Evolutionary conservation across 306 rosid genomes (phyloP).

Genomic region (Erythrophleum fordii): DNA sequence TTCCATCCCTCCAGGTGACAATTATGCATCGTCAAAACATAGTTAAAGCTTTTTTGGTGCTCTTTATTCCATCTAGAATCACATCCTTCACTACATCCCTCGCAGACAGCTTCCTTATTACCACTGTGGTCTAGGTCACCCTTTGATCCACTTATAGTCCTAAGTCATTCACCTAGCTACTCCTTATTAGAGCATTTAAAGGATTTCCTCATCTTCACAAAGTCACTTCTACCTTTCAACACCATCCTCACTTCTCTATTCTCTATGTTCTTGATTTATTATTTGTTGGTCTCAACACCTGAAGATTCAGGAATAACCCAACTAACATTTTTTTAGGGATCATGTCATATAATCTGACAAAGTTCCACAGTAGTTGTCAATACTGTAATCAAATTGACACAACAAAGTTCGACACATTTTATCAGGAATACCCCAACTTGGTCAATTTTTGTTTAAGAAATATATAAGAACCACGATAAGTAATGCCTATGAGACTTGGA

Average conservation of each 20-base stretch:
- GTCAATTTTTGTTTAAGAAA: constrained; percentile 29
- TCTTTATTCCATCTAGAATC: not conserved
- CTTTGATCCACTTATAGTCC: not conserved
- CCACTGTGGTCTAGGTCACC: not conserved
- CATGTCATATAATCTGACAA: constrained; percentile 11
- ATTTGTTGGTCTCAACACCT: not conserved
- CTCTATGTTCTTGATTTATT: not conserved
- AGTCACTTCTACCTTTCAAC: not conserved
- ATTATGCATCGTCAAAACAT: constrained; percentile 10
- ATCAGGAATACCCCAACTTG: not conserved
- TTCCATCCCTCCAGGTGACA: constrained; percentile 9
- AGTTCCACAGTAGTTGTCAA: constrained; percentile 14
- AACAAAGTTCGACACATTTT: not conserved
- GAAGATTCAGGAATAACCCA: not conserved
- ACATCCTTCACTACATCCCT: not conserved
- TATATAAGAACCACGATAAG: constrained; percentile 29
- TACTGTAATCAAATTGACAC: constrained; percentile 18
- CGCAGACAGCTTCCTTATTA: not conserved
- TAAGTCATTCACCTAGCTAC: not conserved
- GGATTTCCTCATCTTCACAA: not conserved
- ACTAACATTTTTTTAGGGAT: constrained; percentile 16
- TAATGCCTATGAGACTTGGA: constrained; percentile 29
- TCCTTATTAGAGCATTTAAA: not conserved
- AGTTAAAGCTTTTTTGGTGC: not conserved
- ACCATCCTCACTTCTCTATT: not conserved